Percentiles rank a stretch among this genome's conserved stretches.
Conservation (phyloP, 768 basidiomycete species). For the Lactarius sp. region DNA sequence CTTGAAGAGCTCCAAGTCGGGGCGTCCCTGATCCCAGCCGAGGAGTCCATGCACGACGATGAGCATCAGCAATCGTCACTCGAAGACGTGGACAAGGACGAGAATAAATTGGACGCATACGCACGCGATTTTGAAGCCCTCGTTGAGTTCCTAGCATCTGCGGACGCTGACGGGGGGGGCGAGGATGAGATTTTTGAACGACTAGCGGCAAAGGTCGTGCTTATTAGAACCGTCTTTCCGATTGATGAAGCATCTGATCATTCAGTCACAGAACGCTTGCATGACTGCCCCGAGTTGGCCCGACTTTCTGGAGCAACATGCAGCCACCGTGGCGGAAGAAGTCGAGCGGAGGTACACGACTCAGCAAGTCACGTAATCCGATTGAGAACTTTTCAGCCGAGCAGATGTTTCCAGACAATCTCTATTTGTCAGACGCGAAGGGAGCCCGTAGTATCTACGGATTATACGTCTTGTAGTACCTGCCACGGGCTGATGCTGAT, state of each 20-base stretch:
- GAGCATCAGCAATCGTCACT: constrained; percentile 1
- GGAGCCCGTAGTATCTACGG: neutral
- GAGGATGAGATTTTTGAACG: constrained; percentile 51
- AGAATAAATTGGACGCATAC: neutral
- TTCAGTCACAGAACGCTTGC: constrained; percentile 8
- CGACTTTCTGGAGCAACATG: constrained; percentile 17
- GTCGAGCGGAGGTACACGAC: constrained; percentile 15
- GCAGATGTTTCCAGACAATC: neutral
- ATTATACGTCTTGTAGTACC: neutral
- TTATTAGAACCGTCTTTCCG: neutral
- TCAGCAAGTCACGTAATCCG: neutral
- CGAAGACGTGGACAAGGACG: neutral
- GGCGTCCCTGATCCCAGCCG: constrained; percentile 6
- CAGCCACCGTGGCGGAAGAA: constrained; percentile 11
- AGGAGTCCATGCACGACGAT: constrained; percentile 6
- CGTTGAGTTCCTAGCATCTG: constrained; percentile 50
- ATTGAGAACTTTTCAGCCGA: neutral
- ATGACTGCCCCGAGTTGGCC: constrained; percentile 41
- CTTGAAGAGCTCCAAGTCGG: constrained; percentile 18
- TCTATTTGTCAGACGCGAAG: neutral
- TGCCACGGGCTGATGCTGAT: neutral
- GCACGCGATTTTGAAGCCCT: constrained; percentile 48
- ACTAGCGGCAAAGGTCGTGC: constrained; percentile 42
- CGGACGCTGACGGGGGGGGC: constrained; percentile 43
- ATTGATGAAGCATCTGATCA: neutral